Evolutionary conservation across 805 yeast species (phyloP), one percentile per base, ranked within the genome.

Genomic region (Barnettozyma botsteinii): DNA sequence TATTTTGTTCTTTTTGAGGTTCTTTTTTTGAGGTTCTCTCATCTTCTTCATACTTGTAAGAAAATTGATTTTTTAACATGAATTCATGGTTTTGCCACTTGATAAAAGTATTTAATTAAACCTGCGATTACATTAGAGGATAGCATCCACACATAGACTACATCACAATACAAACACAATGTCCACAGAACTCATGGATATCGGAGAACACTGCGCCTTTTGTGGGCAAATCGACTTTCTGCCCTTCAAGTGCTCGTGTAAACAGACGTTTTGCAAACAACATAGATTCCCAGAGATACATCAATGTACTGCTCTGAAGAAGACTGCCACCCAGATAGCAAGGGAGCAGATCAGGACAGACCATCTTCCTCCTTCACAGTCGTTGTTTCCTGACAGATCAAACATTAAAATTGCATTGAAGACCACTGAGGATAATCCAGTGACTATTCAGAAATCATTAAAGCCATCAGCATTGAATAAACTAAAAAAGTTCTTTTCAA

Each of bases 161-260:
- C 11, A 25, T 10, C 14, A 30, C 18, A 12, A n/a, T n/a, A 15
- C 3, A 29, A 11, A 19, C 9, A 25, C 31, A 35, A 49, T 52
- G 55, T 51, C 57, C 7, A 53, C 56, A 13, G 57, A 49, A 20
- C 38, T 56, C 13, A 53, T 56, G 58, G 59, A 56, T 32, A 53
- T 56, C 13, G 60, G 60, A 9, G 56, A 55, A 33, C 59, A 55
- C 38, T 56, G 60, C 35, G 43, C 57, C 4, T 52, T 47, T 34
- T 56, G 60, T 44, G 59, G 59, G 4, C 59, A 55, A 35, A 41
- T 55, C 2, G 60, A 56, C 32, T 56, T 55, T 41, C 40, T 56
- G 15, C 60, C 60, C 0, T 56, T 55, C 42, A 53, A 43, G 34
- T 56, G 60, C 31, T 29, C 47, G n/a, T 56, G 60, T 33, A 43